Evolutionary conservation across 2,329 filamentous ascomycete species (phyloP).

Genomic region (Bipolaris zeicola): DNA sequence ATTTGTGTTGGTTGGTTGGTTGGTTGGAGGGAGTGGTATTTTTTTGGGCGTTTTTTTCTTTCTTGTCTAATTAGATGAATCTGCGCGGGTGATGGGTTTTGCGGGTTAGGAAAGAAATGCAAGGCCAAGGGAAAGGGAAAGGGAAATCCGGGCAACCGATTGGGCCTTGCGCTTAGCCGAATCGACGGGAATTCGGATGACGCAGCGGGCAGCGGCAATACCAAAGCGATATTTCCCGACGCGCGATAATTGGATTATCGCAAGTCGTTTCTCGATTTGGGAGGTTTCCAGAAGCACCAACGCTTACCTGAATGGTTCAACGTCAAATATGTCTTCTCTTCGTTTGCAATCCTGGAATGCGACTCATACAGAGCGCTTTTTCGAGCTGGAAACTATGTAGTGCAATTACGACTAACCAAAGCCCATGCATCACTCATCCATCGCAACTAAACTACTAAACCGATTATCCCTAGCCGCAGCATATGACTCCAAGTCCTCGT

Average conservation of each 20-base stretch:
- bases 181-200: slow-evolving; percentile 2
- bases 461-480: slow-evolving; percentile 52
- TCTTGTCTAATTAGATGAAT: slow-evolving; percentile 8
- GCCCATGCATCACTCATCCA: background rate
- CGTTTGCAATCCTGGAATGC: too few relatives aligned
- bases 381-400: too few relatives aligned
- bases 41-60: background rate
- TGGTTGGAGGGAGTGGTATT: background rate
- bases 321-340: too few relatives aligned
- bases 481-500: slow-evolving; percentile 38
- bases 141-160: slow-evolving; percentile 8
- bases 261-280: too few relatives aligned
- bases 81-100: slow-evolving; percentile 20
- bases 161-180: slow-evolving; percentile 8
- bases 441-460: slow-evolving; percentile 43
- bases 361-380: too few relatives aligned
- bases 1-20: slow-evolving; percentile 25
- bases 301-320: too few relatives aligned
- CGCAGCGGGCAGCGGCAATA: background rate
- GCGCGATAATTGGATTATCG: background rate
- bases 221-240: slow-evolving; percentile 3
- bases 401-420: background rate
- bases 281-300: too few relatives aligned
- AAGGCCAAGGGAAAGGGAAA: background rate
- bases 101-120: slow-evolving; percentile 15